A percentile compares a stretch with the other conserved stretches of the same genome.
These are phyloP conservation scores for Coelastrella sp. DNA, from an alignment of 139 green algal species.

Conservation along the genomic window DNA sequence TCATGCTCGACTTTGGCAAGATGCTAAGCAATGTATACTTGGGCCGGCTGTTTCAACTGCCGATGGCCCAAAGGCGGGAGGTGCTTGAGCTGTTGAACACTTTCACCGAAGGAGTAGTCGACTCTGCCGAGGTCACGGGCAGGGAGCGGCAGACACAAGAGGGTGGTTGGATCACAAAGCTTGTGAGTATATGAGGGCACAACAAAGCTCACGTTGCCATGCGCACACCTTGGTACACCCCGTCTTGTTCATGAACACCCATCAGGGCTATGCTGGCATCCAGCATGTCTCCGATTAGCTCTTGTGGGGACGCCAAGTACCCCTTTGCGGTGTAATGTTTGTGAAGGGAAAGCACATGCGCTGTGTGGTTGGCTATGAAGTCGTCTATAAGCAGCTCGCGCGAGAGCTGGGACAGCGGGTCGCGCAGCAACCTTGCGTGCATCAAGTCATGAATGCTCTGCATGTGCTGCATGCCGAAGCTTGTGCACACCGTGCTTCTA, in stretches of 20 bases:
- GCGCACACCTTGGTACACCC: not conserved
- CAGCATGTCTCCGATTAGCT: not conserved
- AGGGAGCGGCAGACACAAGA: no score
- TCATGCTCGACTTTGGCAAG: conserved; percentile 7
- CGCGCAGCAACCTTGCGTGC: not conserved
- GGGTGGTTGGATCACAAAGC: no score
- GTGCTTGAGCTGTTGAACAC: no score
- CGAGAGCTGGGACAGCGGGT: not conserved
- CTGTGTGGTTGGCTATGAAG: not conserved
- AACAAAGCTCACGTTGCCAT: no score
- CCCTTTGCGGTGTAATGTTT: not conserved
- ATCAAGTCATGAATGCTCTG: not conserved
- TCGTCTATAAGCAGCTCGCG: not conserved
- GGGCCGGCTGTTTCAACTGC: no score
- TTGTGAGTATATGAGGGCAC: no score
- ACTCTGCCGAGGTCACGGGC: no score
- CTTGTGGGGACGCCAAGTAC: not conserved
- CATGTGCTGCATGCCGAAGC: not conserved
- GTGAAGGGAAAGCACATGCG: not conserved
- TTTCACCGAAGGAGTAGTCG: no score
- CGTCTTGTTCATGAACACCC: not conserved
- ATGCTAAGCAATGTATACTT: no score
- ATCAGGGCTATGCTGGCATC: not conserved
- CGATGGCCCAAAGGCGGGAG: no score
- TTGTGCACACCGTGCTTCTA: not conserved